Evolutionary conservation across 192 early-diverging fungal genomes (phyloP).

Genomic region (Chytriomyces sp.): DNA sequence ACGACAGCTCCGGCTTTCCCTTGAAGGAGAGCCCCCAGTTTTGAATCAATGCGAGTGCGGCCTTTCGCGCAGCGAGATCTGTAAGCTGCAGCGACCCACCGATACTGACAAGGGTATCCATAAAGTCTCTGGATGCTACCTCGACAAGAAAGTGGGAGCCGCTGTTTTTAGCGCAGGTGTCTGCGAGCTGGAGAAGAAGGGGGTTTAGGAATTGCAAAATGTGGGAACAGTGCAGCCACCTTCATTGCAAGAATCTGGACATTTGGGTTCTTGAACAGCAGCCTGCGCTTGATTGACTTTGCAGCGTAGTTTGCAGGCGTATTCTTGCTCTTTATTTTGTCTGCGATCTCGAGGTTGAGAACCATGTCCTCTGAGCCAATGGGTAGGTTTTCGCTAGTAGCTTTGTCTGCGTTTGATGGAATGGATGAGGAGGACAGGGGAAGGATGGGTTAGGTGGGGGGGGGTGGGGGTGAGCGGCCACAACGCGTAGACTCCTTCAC

Average conservation of each 20-base stretch:
- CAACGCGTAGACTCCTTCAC: background rate
- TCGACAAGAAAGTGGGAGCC: conserved; percentile 84
- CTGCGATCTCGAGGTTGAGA: conserved; percentile 85
- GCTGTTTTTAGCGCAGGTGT: conserved; percentile 95
- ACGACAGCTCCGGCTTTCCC: conserved; percentile 75
- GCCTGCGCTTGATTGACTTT: conserved; percentile 72
- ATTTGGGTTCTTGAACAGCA: conserved; percentile 92
- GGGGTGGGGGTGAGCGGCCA: background rate
- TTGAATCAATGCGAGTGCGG: conserved; percentile 79
- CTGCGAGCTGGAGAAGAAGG: conserved; percentile 62
- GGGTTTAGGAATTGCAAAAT: background rate
- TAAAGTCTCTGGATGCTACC: conserved; percentile 85
- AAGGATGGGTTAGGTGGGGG: background rate
- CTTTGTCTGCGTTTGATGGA: conserved; percentile 40
- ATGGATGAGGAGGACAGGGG: background rate
- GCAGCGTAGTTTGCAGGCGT: conserved; percentile 72
- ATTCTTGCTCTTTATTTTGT: conserved; percentile 86
- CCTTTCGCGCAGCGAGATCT: conserved; percentile 76
- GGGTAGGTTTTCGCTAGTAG: conserved; percentile 89
- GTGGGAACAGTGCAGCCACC: conserved; percentile 34
- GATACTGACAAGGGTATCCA: conserved; percentile 77
- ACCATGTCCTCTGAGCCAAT: conserved; percentile 83
- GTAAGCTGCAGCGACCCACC: conserved; percentile 47
- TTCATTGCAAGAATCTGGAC: conserved; percentile 87
- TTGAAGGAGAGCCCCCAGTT: conserved; percentile 86